These are phyloP conservation scores for Cyclocybe cylindracea DNA, from an alignment of 768 basidiomycete genomes.

Conservation along the genomic window DNA sequence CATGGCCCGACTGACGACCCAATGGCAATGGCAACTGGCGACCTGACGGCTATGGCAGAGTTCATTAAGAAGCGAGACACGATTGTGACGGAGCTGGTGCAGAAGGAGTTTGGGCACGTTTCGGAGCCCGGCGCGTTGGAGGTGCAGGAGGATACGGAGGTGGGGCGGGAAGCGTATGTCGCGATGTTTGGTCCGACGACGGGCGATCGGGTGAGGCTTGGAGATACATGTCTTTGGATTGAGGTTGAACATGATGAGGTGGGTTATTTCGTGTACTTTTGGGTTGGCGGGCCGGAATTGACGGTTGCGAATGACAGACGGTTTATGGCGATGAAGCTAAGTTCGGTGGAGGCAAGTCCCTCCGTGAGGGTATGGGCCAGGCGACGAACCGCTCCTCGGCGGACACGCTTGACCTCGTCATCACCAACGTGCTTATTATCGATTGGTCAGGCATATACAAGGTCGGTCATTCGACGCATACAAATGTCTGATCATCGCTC, in stretches of 20 bases:
- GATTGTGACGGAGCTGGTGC: conserved; percentile 49
- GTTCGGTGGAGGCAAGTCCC: conserved; percentile 96
- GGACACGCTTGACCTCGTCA: conserved; percentile 85
- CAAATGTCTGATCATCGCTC: background rate
- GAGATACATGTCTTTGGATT: conserved; percentile 89
- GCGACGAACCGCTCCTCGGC: conserved; percentile 66
- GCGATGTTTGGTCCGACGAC: conserved; percentile 96
- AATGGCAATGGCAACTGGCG: conserved; percentile 37
- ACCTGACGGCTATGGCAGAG: conserved; percentile 5
- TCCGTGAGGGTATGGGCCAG: conserved; percentile 98
- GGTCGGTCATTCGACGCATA: conserved; percentile 35
- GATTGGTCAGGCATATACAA: conserved; percentile 98
- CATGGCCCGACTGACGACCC: too few relatives aligned
- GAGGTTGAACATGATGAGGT: conserved; percentile 88
- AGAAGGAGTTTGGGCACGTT: conserved; percentile 69
- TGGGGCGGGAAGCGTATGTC: conserved; percentile 76
- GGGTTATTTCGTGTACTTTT: conserved; percentile 3
- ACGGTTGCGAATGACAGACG: conserved; percentile 44
- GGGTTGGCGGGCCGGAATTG: background rate
- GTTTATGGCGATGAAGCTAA: conserved; percentile 96
- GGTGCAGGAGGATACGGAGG: conserved; percentile 50
- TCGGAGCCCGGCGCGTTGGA: conserved; percentile 64
- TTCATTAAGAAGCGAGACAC: conserved; percentile 37
- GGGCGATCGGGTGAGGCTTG: conserved; percentile 87
- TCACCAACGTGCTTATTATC: conserved; percentile 92